Base-by-base conservation (phyloP, 192 early-diverging fungal species). In the Spinellus fusiger region DNA sequence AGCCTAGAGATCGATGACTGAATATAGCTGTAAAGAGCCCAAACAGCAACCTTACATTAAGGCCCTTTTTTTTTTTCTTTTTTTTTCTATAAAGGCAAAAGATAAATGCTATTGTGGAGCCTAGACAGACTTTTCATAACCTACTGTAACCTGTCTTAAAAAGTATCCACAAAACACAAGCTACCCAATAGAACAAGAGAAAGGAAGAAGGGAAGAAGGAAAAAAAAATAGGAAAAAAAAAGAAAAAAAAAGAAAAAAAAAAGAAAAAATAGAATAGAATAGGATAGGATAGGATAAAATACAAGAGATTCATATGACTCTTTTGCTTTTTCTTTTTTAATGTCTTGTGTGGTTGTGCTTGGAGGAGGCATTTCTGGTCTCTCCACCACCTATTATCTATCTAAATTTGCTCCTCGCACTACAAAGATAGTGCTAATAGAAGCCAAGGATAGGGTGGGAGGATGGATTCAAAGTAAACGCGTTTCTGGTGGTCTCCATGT, bases 301-400 rank as follows among this genome's bases (percentile, higher is more conserved):
- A 37, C 35, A 5, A 37, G 13, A 9, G 7, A 37, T 9, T 37
- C 35, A 37, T 37, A 37, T 13, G 35, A 37, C 35, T 13, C 35
- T 8, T 37, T 37, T 13, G 5, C 13, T 37, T 37, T 8, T 37
- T 13, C 35, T 37, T 37, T 37, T 37, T 37, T 37, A 44, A 44
- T 44, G 10, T 13, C 48, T 31, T 40, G 25, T 26, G 40, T 93
- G 59, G 80, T 83, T 9, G 85, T 98, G 8, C 73, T 98, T 6
- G 95, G 95, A 37, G 93, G 91, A 28, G 96, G 96, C 29, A 89
- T 98, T 68, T 87, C 88, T 22, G 94, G 94, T 20, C 84, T 98
- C 20, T 84, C 86, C 34, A 75, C 89, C 3, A 91, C 92, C 1
- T 93, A 85, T 81, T 89, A 88, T 74, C 71, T 93, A 16, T 70